These are phyloP conservation scores for Blastocystis hominis DNA, from an alignment of 352 stramenopile genomes.

Conservation along the genomic window DNA sequence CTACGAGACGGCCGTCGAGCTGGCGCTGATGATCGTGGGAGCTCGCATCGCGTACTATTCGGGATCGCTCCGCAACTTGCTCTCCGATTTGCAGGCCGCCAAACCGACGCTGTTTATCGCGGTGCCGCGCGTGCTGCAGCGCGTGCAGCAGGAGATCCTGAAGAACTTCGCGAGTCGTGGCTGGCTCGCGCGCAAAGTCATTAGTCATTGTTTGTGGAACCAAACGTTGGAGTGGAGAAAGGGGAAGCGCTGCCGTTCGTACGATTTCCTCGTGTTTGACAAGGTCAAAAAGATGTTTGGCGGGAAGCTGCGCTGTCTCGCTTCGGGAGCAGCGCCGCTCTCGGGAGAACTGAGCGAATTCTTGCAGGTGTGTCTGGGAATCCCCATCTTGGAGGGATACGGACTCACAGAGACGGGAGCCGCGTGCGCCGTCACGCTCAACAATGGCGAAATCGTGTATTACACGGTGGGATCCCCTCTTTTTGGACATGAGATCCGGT, in stretches of 20 bases:
- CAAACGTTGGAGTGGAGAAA: conserved; percentile 60
- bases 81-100: conserved; percentile 80
- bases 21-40: conserved; percentile 68
- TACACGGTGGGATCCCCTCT: conserved; percentile 66
- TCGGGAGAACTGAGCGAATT: conserved; percentile 82
- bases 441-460: conserved; percentile 62
- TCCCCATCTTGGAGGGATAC: conserved; percentile 82
- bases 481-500: conserved; percentile 65
- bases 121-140: conserved; percentile 86
- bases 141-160: conserved; percentile 85
- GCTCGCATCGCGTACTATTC: conserved; percentile 81
- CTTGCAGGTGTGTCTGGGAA: conserved; percentile 79
- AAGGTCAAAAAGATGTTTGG: conserved; percentile 83
- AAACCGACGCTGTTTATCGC: conserved; percentile 79
- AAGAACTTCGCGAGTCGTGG: conserved; percentile 63
- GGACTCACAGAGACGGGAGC: conserved; percentile 84
- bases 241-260: conserved; percentile 69
- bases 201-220: background rate
- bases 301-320: conserved; percentile 76
- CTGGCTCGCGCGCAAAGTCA: background rate
- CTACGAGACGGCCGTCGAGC: conserved; percentile 80
- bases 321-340: conserved; percentile 82
- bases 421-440: conserved; percentile 67
- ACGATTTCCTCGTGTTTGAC: conserved; percentile 85
- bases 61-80: conserved; percentile 74